phyloP scores from a whole-genome alignment of 257 asterid species.

The Nicotiana attenuata region DNA sequence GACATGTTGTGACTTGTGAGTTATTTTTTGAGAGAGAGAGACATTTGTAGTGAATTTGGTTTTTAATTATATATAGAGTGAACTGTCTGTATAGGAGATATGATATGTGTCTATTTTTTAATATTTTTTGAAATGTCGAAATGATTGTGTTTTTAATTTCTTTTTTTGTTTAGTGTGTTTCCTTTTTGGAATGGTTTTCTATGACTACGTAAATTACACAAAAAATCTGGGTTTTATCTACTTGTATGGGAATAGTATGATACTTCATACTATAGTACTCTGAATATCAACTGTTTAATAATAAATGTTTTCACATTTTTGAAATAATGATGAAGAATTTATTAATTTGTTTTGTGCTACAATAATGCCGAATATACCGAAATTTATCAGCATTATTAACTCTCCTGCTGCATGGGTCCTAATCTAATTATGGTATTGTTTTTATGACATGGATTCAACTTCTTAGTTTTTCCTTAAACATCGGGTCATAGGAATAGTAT shows the following conservation, averaged over 20 bases:
- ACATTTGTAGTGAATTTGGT: neutral
- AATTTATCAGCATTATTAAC: slow-evolving; percentile 26
- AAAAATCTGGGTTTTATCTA: neutral
- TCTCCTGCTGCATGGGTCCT: neutral
- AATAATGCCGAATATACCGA: slow-evolving; percentile 18
- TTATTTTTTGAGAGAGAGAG: neutral
- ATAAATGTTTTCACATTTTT: neutral
- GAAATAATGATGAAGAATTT: neutral
- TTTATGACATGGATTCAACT: neutral
- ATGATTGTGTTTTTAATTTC: neutral
- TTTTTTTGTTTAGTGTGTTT: neutral
- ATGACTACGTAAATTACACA: neutral
- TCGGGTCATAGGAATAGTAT: neutral
- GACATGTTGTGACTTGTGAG: slow-evolving; percentile 8
- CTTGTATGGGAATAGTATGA: neutral
- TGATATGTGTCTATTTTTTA: neutral
- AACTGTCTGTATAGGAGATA: neutral
- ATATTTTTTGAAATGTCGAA: neutral
- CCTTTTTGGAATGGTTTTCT: neutral
- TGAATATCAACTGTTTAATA: neutral
- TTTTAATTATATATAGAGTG: neutral
- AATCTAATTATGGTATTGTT: neutral
- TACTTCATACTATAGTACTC: neutral
- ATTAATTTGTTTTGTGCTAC: neutral
- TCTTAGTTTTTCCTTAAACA: neutral